Base-by-base conservation (phyloP, 1,139 yeast species). In the Pichia sp. region DNA sequence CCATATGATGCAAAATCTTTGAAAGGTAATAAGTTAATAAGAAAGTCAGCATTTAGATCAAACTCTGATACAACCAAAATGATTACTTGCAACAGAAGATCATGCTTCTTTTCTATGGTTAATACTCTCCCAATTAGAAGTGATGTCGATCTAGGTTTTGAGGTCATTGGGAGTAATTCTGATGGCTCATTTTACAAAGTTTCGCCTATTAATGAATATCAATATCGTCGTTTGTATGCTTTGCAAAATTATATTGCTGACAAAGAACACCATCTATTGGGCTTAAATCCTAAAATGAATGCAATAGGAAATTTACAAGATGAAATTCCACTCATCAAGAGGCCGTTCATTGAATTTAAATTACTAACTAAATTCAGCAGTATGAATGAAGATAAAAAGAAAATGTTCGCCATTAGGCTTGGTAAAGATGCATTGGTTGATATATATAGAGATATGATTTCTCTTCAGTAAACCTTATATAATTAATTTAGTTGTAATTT, bases 1-100 rank as follows among this genome's bases (percentile, higher is more conserved):
- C 98, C 98, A 0, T 97, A 89, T 58, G 96, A 88, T 62, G 86
- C 95, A 0, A 72, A 76, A 25, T 86, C 97, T 0, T 68, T 81
- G 34, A 82, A 88, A 48, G 98, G 98, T 1, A 89, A 84, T 58
- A 71, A 81, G 52, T 71, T 92, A 46, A 67, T 90, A 29, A 79
- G 83, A 52, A 80, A 80, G 56, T 76, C 92, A 0, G 81, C 86
- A 29, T 85, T 90, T 63, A 83, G 81, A 57, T 68, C 81, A 34
- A 88, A 88, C 57, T 74, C 83, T 10, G 65, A 73, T 7, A 77
- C 86, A 9, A 78, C 83, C 0, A 72, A 81, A 51, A 73, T 87
- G 78, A 45, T 52, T 1, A 49, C 58, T 7, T 51, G 58, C 10
- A 47, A 60, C 6, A 54, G 66, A 42, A 48, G 55, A n/a, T 34